Evolutionary conservation across 306 rosid genomes (phyloP), one percentile per base, ranked within the genome.

Genomic region (Echinosophora koreensis): DNA sequence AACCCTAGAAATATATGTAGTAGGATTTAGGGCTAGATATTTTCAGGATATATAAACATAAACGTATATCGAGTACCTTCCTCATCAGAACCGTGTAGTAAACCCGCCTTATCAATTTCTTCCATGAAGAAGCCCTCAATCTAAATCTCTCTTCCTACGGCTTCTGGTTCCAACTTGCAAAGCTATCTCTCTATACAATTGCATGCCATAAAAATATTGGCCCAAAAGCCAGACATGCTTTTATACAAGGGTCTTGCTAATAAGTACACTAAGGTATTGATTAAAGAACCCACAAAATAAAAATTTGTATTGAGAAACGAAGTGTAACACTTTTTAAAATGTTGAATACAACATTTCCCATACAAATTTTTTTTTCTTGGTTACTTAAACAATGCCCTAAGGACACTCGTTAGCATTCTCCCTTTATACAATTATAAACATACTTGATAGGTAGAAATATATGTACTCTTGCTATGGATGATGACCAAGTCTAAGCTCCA

Each of bases 401-500:
- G n/a, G n/a, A n/a, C n/a, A n/a, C n/a, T n/a, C n/a, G n/a, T n/a
- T n/a, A n/a, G n/a, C n/a, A n/a, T n/a, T n/a, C n/a, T n/a, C n/a
- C n/a, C n/a, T n/a, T n/a, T n/a, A n/a, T 42, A 9, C 2, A 42
- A 42, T 42, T 42, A 42, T 1, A 7, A 7, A 8, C 2, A 42
- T 42, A 42, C 12, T 42, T 42, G 47, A 9, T 42, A 42, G 3
- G 11, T 42, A 9, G 22, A 17, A 49, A 50, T 17, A 32, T 34
- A 14, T 16, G 22, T 3, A 14, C 5, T 27, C 0, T 50, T 69
- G 71, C 74, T 85, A 89, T 5, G 92, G 93, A 71, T 89, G 76
- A 66, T 90, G 87, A 50, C 98, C 97, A 27, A 93, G 92, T 80
- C 97, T 93, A 82, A 93, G 98, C 92, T 91, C 97, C 90, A 93